A percentile compares a stretch with the other conserved stretches of the same genome.
phyloP scores from a whole-genome alignment of 1,284 basidiomycete species.

The Paramarasmius palmivorus region DNA sequence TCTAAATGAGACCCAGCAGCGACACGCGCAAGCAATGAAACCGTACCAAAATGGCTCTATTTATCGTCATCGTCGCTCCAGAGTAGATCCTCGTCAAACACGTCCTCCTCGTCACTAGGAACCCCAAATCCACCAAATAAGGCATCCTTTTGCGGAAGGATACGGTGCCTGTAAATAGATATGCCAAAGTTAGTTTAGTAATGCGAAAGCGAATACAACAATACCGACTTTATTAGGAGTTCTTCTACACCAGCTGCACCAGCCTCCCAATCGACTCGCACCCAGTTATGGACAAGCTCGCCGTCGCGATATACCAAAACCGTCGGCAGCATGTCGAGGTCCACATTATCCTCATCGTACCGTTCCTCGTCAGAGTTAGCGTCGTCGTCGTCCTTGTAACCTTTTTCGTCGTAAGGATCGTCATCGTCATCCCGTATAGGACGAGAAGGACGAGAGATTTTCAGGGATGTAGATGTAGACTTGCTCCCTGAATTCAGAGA shows the following conservation, averaged over 20 bases:
- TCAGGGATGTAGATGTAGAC: conserved; percentile 18
- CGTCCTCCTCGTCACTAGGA: conserved; percentile 47
- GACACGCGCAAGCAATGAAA: too few relatives aligned
- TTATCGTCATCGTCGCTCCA: conserved; percentile 40
- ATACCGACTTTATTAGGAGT: conserved; percentile 58
- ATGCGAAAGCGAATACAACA: background rate
- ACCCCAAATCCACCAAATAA: conserved; percentile 36
- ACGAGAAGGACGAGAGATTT: conserved; percentile 12
- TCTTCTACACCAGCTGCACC: conserved; percentile 66
- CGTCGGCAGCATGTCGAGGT: conserved; percentile 82
- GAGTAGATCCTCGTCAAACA: conserved; percentile 42
- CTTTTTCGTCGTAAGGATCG: conserved; percentile 40
- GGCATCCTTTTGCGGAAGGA: conserved; percentile 36
- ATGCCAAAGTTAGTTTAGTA: conserved; percentile 5
- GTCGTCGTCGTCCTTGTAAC: conserved; percentile 18
- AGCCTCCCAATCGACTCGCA: conserved; percentile 84
- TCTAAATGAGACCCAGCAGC: too few relatives aligned
- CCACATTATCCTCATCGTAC: conserved; percentile 56
- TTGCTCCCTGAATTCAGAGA: conserved; percentile 29
- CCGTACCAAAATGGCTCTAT: too few relatives aligned
- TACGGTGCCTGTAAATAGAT: conserved; percentile 45
- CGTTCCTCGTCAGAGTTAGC: conserved; percentile 38
- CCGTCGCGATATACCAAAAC: conserved; percentile 81
- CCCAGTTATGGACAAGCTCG: conserved; percentile 81
- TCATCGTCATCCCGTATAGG: conserved; percentile 40